Percentiles rank a stretch among this genome's conserved stretches.
Evolutionary conservation across 164 flowering plant genomes (phyloP).

Genomic region (Vitis labrusca): DNA sequence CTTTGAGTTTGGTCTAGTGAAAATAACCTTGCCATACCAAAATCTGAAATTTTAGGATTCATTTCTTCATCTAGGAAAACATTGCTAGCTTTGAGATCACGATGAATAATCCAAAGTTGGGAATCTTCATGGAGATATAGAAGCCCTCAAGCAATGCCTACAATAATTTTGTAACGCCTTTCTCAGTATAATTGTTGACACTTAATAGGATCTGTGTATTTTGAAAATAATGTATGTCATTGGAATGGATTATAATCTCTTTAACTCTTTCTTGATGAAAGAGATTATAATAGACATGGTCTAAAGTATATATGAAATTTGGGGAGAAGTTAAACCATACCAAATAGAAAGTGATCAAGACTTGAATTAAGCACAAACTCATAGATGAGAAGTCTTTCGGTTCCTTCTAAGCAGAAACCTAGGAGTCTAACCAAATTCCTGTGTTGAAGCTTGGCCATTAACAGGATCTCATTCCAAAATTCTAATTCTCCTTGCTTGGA

Average conservation of each 20-base stretch:
- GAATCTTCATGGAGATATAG: conserved; percentile 58
- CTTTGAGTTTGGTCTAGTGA: conserved; percentile 31
- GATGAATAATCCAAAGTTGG: conserved; percentile 41
- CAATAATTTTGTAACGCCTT: conserved; percentile 31
- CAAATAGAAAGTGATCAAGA: conserved; percentile 21
- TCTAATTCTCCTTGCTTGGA: conserved; percentile 27
- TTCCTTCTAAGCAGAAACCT: conserved; percentile 16
- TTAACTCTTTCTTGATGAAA: no score
- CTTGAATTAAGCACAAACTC: conserved; percentile 26
- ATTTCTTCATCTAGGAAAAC: conserved; percentile 35
- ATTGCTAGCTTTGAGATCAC: conserved; percentile 50
- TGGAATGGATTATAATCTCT: no score
- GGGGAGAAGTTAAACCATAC: conserved; percentile 5
- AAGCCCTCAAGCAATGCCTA: conserved; percentile 49
- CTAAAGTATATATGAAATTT: no score
- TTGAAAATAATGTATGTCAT: neutral
- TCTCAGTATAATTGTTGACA: conserved; percentile 22
- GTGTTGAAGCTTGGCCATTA: conserved; percentile 26
- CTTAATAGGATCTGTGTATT: conserved; percentile 18
- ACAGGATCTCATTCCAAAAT: conserved; percentile 26
- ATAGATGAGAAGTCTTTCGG: conserved; percentile 26
- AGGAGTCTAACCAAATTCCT: conserved; percentile 24
- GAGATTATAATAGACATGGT: no score
- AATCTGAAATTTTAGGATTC: conserved; percentile 49
- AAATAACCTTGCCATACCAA: conserved; percentile 48